These are phyloP conservation scores for Cystobasidiaceae sp. DNA, from an alignment of 1,284 basidiomycete species.

Conservation along the genomic window DNA sequence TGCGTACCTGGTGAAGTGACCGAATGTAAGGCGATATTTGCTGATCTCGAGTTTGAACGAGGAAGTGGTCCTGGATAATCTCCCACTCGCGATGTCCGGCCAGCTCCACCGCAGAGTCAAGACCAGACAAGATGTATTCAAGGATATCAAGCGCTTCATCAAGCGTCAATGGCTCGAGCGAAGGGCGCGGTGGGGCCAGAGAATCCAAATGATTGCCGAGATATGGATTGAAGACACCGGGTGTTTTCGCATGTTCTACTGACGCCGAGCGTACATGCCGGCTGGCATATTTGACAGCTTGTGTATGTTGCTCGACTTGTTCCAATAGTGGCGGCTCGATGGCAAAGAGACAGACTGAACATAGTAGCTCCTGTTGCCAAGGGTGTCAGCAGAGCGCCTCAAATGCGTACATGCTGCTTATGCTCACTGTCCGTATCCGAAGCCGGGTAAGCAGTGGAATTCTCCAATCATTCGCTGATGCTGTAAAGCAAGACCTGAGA, in stretches of 20 bases:
- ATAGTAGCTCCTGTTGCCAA: conserved; percentile 8
- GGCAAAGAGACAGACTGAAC: conserved; percentile 16
- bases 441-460: neutral
- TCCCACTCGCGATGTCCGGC: neutral
- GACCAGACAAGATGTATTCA: neutral
- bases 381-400: neutral
- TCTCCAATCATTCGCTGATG: conserved; percentile 1
- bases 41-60: neutral
- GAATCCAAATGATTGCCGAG: conserved; percentile 6
- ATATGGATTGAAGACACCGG: conserved; percentile 6
- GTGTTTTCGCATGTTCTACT: neutral
- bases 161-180: neutral
- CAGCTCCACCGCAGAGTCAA: conserved; percentile 2
- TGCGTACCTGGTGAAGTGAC: conserved; percentile 22
- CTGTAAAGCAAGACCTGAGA: neutral
- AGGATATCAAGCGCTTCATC: neutral
- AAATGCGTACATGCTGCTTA: no score
- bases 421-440: conserved; percentile 1
- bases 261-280: neutral
- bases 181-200: conserved; percentile 17
- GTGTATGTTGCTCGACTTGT: neutral
- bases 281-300: conserved; percentile 2
- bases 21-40: conserved; percentile 14
- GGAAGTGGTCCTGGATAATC: conserved; percentile 18
- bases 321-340: conserved; percentile 13